A percentile compares a stretch with the other conserved stretches of the same genome.
phyloP scores from a whole-genome alignment of 2,329 filamentous ascomycete genomes.

The Hypoxylon sp. region DNA sequence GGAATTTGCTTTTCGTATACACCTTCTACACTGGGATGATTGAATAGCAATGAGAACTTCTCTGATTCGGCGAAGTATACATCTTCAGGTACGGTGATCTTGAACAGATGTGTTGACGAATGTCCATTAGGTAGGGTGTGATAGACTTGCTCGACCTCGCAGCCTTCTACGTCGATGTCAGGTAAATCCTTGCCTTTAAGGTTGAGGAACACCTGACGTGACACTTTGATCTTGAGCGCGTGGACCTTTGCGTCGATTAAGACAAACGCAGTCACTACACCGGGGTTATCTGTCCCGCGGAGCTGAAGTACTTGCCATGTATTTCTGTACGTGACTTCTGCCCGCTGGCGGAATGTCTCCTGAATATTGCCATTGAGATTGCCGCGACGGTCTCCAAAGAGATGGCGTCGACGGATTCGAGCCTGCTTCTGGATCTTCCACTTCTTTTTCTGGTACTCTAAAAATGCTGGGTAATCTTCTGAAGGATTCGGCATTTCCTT shows the following conservation, averaged over 20 bases:
- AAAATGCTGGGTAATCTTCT: constrained; percentile 88
- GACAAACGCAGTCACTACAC: constrained; percentile 89
- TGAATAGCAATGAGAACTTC: constrained; percentile 86
- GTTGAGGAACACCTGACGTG: constrained; percentile 91
- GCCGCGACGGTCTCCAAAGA: constrained; percentile 88
- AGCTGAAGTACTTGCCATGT: constrained; percentile 97
- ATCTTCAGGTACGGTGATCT: constrained; percentile 89
- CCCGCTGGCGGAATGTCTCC: constrained; percentile 88
- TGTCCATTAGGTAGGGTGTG: constrained; percentile 96
- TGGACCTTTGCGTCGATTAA: constrained; percentile 96
- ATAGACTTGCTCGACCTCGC: constrained; percentile 91
- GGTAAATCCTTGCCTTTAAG: constrained; percentile 89
- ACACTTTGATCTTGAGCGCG: constrained; percentile 87
- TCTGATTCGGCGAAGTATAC: constrained; percentile 87
- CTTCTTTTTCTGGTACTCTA: constrained; percentile 97
- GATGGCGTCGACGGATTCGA: constrained; percentile 84
- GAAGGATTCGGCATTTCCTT: constrained; percentile 86
- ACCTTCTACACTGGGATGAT: constrained; percentile 94
- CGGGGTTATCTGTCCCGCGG: constrained; percentile 84
- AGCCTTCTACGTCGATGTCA: constrained; percentile 87
- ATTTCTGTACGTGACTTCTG: constrained; percentile 88
- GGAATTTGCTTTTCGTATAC: constrained; percentile 97
- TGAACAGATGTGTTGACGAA: constrained; percentile 93
- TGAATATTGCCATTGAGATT: constrained; percentile 77
- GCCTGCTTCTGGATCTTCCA: constrained; percentile 98